Evolutionary conservation across 2,329 filamentous ascomycete species (phyloP).

Genomic region (Fusarium newnesense): DNA sequence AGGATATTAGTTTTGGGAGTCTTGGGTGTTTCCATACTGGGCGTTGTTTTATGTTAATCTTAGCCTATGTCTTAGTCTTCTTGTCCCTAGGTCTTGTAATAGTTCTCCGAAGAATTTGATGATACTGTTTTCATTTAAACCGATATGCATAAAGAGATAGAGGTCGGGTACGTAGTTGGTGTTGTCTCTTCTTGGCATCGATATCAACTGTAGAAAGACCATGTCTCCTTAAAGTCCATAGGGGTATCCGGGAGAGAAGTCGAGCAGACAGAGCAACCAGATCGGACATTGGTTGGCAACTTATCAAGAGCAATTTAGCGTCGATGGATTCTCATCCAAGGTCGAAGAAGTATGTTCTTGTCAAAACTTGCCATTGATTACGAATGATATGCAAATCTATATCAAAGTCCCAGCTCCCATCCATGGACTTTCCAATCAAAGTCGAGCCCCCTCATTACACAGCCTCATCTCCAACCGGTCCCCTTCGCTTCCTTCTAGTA

Average conservation of each 20-base stretch:
- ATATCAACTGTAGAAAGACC: too few relatives aligned
- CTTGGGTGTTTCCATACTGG: not conserved
- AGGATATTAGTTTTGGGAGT: constrained; percentile 19
- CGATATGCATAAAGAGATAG: too few relatives aligned
- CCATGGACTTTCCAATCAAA: not conserved
- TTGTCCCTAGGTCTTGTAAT: not conserved
- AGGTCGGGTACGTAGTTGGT: too few relatives aligned
- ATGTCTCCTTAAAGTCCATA: too few relatives aligned
- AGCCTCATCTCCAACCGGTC: constrained; percentile 30
- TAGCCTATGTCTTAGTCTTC: not conserved
- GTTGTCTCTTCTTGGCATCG: too few relatives aligned
- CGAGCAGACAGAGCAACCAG: too few relatives aligned
- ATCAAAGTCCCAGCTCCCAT: not conserved
- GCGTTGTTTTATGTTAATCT: not conserved
- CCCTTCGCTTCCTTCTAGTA: constrained; percentile 26
- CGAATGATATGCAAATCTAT: not conserved
- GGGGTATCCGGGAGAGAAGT: too few relatives aligned
- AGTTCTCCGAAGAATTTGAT: not conserved
- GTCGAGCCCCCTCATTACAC: not conserved
- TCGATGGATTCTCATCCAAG: not conserved
- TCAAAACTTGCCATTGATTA: not conserved
- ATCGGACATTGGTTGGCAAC: too few relatives aligned
- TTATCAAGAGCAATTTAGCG: too few relatives aligned
- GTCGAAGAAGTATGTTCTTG: not conserved
- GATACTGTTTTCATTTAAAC: not conserved